Conservation (phyloP, 345 rosid genomes). For the Sisymbrium irio region DNA sequence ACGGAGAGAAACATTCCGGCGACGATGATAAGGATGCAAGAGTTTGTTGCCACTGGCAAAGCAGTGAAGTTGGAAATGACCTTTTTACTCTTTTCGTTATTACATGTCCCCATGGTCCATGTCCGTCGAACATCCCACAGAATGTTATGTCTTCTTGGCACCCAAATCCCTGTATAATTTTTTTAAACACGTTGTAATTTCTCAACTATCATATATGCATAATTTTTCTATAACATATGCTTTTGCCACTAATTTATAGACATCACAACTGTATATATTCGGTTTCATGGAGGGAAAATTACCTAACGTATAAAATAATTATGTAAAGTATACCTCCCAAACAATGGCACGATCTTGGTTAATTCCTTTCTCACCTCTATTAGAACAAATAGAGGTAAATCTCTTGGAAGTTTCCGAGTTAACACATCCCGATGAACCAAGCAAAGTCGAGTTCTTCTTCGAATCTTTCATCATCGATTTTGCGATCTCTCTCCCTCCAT, state of each 20-base stretch:
- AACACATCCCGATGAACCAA: constrained; percentile 55
- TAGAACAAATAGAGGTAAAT: constrained; percentile 66
- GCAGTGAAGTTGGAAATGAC: constrained; percentile 55
- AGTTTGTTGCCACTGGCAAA: constrained; percentile 76
- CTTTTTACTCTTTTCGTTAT: constrained; percentile 60
- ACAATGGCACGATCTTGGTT: constrained; percentile 78
- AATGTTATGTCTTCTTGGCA: constrained; percentile 82
- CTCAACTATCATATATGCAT: not conserved
- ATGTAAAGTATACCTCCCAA: constrained; percentile 65
- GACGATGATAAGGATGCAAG: constrained; percentile 44
- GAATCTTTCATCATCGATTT: constrained; percentile 64
- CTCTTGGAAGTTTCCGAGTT: constrained; percentile 46
- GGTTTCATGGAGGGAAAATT: no score
- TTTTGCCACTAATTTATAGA: no score
- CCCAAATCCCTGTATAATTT: constrained; percentile 61
- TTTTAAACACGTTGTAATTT: not conserved
- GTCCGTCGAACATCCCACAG: constrained; percentile 93
- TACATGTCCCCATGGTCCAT: constrained; percentile 92
- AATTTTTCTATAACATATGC: not conserved
- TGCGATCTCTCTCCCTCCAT: constrained; percentile 63
- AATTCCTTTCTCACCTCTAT: constrained; percentile 73
- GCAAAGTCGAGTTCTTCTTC: constrained; percentile 56
- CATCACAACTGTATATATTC: no score
- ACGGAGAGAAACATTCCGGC: constrained; percentile 37
- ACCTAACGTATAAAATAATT: constrained; percentile 3